phyloP scores from a whole-genome alignment of 371 early-diverging fungal genomes.

The Syncephalastrum sp. region DNA sequence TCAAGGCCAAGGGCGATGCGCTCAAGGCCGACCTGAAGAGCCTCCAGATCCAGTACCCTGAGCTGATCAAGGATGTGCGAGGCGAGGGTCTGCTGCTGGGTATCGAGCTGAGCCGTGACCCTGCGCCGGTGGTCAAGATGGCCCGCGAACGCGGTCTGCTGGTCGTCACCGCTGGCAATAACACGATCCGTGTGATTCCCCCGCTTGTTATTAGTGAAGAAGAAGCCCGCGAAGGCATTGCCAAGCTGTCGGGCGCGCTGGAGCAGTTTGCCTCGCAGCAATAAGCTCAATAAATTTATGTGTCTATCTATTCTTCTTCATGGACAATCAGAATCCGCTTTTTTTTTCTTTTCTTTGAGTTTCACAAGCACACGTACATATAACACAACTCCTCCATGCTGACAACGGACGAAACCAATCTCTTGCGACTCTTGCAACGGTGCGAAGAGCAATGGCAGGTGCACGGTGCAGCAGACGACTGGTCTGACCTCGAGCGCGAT shows the following conservation, averaged over 20 bases:
- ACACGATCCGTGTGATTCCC: constrained; percentile 90
- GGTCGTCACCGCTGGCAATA: constrained; percentile 84
- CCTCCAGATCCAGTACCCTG: constrained; percentile 48
- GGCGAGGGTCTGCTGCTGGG: constrained; percentile 87
- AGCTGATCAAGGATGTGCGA: constrained; percentile 74
- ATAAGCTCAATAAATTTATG: not conserved
- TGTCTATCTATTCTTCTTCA: not conserved
- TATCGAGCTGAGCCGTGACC: constrained; percentile 65
- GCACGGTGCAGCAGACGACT: no score
- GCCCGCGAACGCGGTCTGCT: constrained; percentile 83
- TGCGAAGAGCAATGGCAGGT: constrained; percentile 18
- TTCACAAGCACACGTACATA: not conserved
- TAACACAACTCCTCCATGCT: not conserved
- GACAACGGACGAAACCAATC: constrained; percentile 30
- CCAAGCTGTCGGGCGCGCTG: constrained; percentile 64
- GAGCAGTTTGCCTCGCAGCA: constrained; percentile 37
- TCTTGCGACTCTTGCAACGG: constrained; percentile 26
- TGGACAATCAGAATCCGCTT: not conserved
- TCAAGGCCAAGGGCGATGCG: constrained; percentile 57
- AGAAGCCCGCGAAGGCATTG: constrained; percentile 67
- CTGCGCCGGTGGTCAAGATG: constrained; percentile 68
- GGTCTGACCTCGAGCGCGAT: no score
- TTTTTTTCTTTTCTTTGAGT: constrained; percentile 2
- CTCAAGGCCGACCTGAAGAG: constrained; percentile 51
- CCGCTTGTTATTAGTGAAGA: constrained; percentile 72